Conservation (phyloP, 345 rosid genomes). For the Eucalyptus caleyi region DNA sequence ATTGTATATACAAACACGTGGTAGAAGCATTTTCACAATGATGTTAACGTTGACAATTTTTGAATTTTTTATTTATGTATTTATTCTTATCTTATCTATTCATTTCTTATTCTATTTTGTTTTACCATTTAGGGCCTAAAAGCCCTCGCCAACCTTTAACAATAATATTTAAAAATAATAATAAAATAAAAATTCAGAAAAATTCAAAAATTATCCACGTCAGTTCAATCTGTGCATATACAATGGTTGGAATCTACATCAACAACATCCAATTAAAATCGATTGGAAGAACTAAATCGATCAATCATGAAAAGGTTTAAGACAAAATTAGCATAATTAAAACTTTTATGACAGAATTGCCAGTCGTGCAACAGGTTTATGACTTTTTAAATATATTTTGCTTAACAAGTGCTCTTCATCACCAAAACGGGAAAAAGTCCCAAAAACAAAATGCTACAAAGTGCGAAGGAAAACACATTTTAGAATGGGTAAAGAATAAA, state of each 20-base stretch:
- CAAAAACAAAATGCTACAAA: background rate
- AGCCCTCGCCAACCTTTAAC: no score
- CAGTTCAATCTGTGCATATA: rapidly evolving
- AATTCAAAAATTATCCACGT: no score
- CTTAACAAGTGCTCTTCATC: background rate
- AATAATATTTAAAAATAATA: no score
- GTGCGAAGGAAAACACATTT: background rate
- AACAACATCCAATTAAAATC: no score
- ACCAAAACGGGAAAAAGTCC: background rate
- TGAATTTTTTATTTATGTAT: no score
- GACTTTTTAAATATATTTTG: background rate
- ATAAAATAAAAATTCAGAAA: no score
- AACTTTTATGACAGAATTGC: rapidly evolving
- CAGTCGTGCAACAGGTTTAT: rapidly evolving
- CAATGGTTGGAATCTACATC: no score
- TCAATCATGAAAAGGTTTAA: no score
- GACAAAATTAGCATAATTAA: no score
- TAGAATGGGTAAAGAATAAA: background rate
- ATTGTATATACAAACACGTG: background rate
- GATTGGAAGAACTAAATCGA: background rate
- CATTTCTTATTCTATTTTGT: no score
- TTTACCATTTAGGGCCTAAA: background rate
- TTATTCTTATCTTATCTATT: no score
- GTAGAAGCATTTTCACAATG: background rate
- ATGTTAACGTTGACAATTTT: background rate